These are phyloP conservation scores for Lactarius hengduanensis DNA, from an alignment of 768 basidiomycete genomes.

Conservation along the genomic window DNA sequence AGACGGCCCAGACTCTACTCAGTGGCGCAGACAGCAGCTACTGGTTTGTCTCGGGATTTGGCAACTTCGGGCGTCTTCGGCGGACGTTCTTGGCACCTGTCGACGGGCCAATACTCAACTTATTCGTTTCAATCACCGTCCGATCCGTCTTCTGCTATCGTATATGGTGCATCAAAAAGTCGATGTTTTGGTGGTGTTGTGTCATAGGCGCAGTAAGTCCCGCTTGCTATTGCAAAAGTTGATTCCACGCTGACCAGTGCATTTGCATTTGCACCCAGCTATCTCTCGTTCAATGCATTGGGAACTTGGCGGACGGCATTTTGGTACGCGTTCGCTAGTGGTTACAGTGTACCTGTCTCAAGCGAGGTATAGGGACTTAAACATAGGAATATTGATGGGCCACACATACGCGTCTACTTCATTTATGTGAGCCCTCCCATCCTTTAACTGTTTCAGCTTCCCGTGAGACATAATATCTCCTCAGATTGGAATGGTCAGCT, in stretches of 20 bases:
- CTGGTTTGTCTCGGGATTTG: background rate
- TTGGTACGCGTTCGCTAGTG: background rate
- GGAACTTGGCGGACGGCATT: background rate
- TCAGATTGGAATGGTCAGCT: background rate
- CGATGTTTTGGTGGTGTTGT: background rate
- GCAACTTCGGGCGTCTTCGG: background rate
- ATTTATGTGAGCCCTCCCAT: background rate
- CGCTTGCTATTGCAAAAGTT: background rate
- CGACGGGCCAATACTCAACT: background rate
- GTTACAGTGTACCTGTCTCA: background rate
- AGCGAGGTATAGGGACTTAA: background rate
- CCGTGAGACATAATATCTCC: background rate
- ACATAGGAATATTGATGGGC: background rate
- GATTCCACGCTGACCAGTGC: background rate
- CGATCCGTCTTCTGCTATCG: slow-evolving; percentile 1
- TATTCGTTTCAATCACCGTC: background rate
- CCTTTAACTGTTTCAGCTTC: no score
- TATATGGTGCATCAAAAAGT: background rate
- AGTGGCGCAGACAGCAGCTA: background rate
- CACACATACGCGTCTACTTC: background rate
- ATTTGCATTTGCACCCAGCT: background rate
- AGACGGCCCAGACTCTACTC: background rate
- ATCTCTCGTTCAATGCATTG: background rate
- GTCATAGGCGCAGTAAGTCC: background rate
- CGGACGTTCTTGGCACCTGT: background rate